These are phyloP conservation scores for Kwoniella dejecticola DNA, from an alignment of 768 basidiomycete species.

Conservation along the genomic window DNA sequence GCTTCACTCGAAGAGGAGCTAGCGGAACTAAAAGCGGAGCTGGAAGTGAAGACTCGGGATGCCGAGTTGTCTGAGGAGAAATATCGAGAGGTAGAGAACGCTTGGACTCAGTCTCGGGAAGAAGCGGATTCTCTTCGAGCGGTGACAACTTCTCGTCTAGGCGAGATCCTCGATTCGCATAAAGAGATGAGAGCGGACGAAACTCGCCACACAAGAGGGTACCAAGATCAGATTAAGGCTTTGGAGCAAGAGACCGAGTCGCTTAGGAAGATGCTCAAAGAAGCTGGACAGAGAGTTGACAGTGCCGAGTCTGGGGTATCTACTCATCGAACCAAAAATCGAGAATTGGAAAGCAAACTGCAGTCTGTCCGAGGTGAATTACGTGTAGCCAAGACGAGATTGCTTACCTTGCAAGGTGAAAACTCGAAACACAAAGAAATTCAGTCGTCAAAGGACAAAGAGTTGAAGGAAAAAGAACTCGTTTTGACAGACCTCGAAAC, in stretches of 20 bases:
- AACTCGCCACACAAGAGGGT: constrained; percentile 70
- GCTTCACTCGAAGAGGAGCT: constrained; percentile 73
- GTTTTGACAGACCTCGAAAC: constrained; percentile 70
- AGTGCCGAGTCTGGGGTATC: constrained; percentile 67
- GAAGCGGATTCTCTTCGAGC: constrained; percentile 89
- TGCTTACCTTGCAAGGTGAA: constrained; percentile 68
- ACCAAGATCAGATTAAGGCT: constrained; percentile 78
- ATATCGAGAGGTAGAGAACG: constrained; percentile 79
- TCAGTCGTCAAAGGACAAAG: constrained; percentile 64
- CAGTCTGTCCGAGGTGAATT: constrained; percentile 72
- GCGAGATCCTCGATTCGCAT: constrained; percentile 84
- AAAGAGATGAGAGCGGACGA: constrained; percentile 81
- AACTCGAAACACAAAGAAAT: constrained; percentile 75
- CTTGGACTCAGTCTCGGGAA: constrained; percentile 87
- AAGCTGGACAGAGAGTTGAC: constrained; percentile 70
- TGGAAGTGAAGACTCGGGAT: constrained; percentile 74
- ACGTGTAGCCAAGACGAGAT: constrained; percentile 60
- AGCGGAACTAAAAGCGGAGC: constrained; percentile 74
- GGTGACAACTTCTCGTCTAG: constrained; percentile 80
- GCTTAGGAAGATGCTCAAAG: constrained; percentile 76
- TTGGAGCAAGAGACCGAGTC: constrained; percentile 76
- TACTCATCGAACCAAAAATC: constrained; percentile 68
- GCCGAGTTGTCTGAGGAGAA: constrained; percentile 68
- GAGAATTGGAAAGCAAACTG: constrained; percentile 68
- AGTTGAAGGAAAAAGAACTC: constrained; percentile 66